These are phyloP conservation scores for Zizania latifolia DNA, from an alignment of 176 grass and related monocot genomes.

Conservation along the genomic window DNA sequence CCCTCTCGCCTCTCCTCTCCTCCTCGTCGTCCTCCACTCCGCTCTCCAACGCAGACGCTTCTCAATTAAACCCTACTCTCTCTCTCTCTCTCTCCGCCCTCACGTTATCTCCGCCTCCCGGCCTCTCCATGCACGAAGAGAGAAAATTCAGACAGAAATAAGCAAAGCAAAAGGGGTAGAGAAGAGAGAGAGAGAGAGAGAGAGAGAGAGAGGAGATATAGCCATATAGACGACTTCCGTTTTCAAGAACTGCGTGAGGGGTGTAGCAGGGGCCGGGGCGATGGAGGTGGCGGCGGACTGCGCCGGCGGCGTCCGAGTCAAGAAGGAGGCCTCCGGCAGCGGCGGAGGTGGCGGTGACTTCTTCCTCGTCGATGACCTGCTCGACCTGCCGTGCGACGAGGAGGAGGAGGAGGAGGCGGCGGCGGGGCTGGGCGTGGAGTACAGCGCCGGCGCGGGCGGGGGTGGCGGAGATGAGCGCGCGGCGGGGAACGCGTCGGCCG, in stretches of 20 bases:
- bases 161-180: not conserved
- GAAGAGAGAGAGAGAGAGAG: not conserved
- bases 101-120: constrained; percentile 23
- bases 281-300: constrained; percentile 45
- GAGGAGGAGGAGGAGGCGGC: constrained; percentile 37
- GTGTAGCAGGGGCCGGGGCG: not conserved
- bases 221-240: not conserved
- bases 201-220: not conserved
- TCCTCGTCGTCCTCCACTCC: constrained; percentile 33
- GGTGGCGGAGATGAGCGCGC: constrained; percentile 16
- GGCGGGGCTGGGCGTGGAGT: not conserved
- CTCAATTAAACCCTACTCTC: constrained; percentile 59
- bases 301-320: constrained; percentile 28
- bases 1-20: not conserved
- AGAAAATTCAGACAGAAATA: constrained; percentile 21
- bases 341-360: constrained; percentile 35
- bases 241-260: not conserved
- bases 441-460: not conserved
- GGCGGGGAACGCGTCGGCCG: constrained; percentile 40
- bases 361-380: constrained; percentile 81
- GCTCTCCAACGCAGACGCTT: constrained; percentile 30
- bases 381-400: constrained; percentile 73
- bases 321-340: constrained; percentile 39
- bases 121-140: not conserved
- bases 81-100: constrained; percentile 23